Evolutionary conservation across 2,329 filamentous ascomycete genomes (phyloP), one percentile per base, ranked within the genome.

Genomic region (Ophiosphaerella korrae): DNA sequence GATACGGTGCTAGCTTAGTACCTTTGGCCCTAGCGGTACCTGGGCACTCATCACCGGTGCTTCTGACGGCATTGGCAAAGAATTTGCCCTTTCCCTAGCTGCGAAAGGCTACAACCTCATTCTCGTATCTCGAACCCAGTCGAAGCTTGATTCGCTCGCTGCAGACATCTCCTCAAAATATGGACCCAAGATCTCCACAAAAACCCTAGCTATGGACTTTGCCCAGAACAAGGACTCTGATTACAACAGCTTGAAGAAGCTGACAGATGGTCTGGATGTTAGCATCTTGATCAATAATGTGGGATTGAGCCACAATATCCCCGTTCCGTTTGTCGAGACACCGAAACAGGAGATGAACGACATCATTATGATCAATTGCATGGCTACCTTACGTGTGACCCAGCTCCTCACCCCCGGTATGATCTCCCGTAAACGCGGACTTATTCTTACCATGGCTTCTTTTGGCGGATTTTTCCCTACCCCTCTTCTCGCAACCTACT

Each of bases 391-490:
- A 32, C 89, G 90, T 70, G 87, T 92, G 45, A 99, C 94, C 0
- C 87, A 93, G 72, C 81, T 93, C 42, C 81, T 99, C 36, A 88
- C 89, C 0, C 92, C 94, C 0, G 86, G 89, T 53, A 92, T 99
- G 85, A 84, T 89, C 53, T 81, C 88, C 72, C 88, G 92, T 67
- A 91, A 89, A 77, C 86, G 87, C 50, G 94, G 95, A 21, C 82
- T 99, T 32, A 91, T 99, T 67, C 80, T 99, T 48, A 99, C 93
- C 51, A 97, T 99, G 92, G 94, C 93, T 40, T 97, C 92, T 9
- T 96, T 97, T 71, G 94, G 89, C 55, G 95, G 94, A 61, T 88
- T 95, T 77, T 85, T 94, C 54, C 94, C 94, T 7, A 96, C 91
- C 0, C 92, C 95, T 5, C 86, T 94, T 47, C 84, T 99, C 38